Base-by-base conservation (phyloP, 257 asterid genomes). In the Salvia hispanica region DNA sequence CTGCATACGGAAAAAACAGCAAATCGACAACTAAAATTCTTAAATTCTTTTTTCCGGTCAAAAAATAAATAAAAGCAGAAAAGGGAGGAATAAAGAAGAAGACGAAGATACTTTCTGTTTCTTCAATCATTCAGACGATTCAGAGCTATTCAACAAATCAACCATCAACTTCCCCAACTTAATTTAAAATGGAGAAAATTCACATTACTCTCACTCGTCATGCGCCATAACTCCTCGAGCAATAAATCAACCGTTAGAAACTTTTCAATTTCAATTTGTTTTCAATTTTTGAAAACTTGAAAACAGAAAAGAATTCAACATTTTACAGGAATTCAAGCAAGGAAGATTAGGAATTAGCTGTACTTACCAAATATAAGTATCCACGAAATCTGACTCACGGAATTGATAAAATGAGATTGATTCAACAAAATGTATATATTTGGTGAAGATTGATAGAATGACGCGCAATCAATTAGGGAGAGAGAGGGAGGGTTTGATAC, bases 191-290 rank as follows among this genome's bases (percentile, higher is more conserved):
- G 18, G 11, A 37, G 4, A 51, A 34, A 61, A n/a, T 47, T 31
- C 9, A 62, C 63, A 45, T 60, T 34, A 57, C 59, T 15, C 14
- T 53, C 72, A 64, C 48, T 63, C 46, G 55, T 70, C 56, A 56
- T 11, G 73, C 60, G 54, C 71, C 64, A 57, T 47, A 55, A 43
- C 64, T 42, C 45, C 45, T 68, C 78, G 28, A 63, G 58, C 74
- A 74, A 69, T 65, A 52, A 76, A 75, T 76, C 48, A 79, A 74
- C 87, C 80, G 84, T 77, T 79, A 74, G 61, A 68, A 54, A 34
- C 60, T n/a, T 53, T 33, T 44, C 47, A 44, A 25, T 54, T 40
- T 69, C 47, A 14, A 37, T 21, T 36, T 16, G 13, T 48, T 69
- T 45, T 64, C 62, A 69, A 70, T 63, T 50, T 46, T 36, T 16